A percentile compares a stretch with the other conserved stretches of the same genome.
These are phyloP conservation scores for Labyrinthula sp. DNA, from an alignment of 352 stramenopile species.

Conservation along the genomic window DNA sequence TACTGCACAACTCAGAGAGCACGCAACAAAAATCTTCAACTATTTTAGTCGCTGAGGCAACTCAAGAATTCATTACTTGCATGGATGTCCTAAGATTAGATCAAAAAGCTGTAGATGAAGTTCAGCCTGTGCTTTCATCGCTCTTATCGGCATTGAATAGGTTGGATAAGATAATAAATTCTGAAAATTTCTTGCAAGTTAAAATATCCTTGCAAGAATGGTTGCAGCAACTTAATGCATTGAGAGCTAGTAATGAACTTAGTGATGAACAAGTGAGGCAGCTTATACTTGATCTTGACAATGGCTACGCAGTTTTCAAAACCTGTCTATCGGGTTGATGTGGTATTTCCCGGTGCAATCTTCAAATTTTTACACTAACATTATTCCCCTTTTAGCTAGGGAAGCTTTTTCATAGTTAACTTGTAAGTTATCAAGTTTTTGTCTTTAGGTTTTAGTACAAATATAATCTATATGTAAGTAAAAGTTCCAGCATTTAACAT, in stretches of 20 bases:
- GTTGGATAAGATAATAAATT: slow-evolving; percentile 70
- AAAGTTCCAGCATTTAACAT: no score
- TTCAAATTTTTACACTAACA: no score
- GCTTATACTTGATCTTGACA: slow-evolving; percentile 80
- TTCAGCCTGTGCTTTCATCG: slow-evolving; percentile 83
- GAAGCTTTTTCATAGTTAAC: no score
- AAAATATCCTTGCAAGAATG: slow-evolving; percentile 82
- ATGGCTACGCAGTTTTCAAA: slow-evolving; percentile 75
- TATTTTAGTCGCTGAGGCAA: slow-evolving; percentile 73
- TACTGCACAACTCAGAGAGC: slow-evolving; percentile 57
- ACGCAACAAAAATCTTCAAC: slow-evolving; percentile 45
- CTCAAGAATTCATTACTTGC: slow-evolving; percentile 88
- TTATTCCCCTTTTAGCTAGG: no score
- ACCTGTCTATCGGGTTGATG: slow-evolving; percentile 39
- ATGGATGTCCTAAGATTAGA: slow-evolving; percentile 94
- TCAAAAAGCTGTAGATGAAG: slow-evolving; percentile 83
- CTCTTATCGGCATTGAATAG: slow-evolving; percentile 78
- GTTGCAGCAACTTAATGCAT: slow-evolving; percentile 76
- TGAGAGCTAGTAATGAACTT: slow-evolving; percentile 83
- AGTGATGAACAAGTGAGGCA: slow-evolving; percentile 78
- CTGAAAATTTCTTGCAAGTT: slow-evolving; percentile 69
- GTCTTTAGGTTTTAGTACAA: no score
- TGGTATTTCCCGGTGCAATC: no score
- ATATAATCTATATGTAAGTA: no score
- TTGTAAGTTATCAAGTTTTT: no score